Percentiles rank a stretch among this genome's conserved stretches.
phyloP scores from a whole-genome alignment of 1,284 basidiomycete species.

The Cryptococcus hybrid region DNA sequence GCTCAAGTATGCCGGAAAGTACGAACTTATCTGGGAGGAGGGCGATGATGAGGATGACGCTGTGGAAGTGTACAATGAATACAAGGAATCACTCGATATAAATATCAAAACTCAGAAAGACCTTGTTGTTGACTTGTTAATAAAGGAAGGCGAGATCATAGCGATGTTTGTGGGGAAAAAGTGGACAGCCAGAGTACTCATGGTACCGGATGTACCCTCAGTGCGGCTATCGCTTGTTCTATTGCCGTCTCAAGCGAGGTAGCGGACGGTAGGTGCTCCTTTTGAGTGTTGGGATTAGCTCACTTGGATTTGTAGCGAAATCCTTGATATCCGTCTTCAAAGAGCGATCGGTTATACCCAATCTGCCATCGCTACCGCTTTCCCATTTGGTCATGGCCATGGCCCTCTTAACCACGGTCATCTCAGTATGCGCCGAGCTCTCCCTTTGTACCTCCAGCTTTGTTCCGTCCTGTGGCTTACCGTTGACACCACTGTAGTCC shows the following conservation, averaged over 20 bases:
- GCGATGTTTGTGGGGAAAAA: constrained; percentile 65
- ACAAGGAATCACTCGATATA: constrained; percentile 6
- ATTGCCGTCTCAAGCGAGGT: constrained; percentile 56
- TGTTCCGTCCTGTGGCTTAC: not conserved
- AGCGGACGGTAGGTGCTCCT: not conserved
- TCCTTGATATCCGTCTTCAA: constrained; percentile 20
- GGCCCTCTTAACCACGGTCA: constrained; percentile 89
- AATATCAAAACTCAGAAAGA: constrained; percentile 3
- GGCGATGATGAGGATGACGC: constrained; percentile 23
- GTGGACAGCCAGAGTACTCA: constrained; percentile 74
- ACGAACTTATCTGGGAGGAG: constrained; percentile 21
- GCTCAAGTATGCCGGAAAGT: constrained; percentile 13
- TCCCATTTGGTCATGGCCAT: constrained; percentile 69
- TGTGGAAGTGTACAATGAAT: constrained; percentile 22
- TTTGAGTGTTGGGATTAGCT: not conserved
- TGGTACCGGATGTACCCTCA: constrained; percentile 91
- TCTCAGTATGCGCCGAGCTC: constrained; percentile 54
- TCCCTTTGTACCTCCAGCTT: constrained; percentile 59
- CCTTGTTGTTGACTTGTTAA: constrained; percentile 76
- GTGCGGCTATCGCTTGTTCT: constrained; percentile 70
- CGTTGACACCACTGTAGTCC: constrained; percentile 52
- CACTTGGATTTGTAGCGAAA: not conserved
- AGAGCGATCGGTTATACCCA: constrained; percentile 71
- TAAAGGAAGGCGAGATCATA: constrained; percentile 39
- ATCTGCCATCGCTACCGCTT: constrained; percentile 69